Percentiles rank a stretch among this genome's conserved stretches.
These are phyloP conservation scores for Leccinum sublutescens DNA, from an alignment of 768 basidiomycete genomes.

Conservation along the genomic window DNA sequence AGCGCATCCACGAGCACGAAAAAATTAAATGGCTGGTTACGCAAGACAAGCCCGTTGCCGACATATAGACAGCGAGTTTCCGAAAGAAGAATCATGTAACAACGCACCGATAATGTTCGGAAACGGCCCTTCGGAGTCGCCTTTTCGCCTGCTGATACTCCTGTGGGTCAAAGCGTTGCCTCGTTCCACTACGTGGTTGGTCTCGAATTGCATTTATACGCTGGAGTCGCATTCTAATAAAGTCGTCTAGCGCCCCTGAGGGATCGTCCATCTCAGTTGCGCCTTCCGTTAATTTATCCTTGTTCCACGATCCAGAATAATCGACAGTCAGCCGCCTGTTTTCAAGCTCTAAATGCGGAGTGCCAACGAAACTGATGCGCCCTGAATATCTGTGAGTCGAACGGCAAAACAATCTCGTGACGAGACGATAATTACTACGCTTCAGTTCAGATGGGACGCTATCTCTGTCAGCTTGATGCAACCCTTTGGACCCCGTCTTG, in stretches of 20 bases:
- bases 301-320: neutral
- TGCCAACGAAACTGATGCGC: neutral
- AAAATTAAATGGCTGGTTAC: neutral
- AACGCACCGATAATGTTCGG: slow-evolving; percentile 77
- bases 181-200: neutral
- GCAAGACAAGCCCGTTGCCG: neutral
- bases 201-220: neutral
- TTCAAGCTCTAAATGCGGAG: neutral
- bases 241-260: neutral
- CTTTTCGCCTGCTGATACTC: slow-evolving; percentile 84
- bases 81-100: neutral
- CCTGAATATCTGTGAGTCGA: slow-evolving; percentile 1
- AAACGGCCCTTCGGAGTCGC: slow-evolving; percentile 76
- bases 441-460: slow-evolving; percentile 1
- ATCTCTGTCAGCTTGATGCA: neutral
- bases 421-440: slow-evolving; percentile 3
- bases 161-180: slow-evolving; percentile 54
- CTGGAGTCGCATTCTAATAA: neutral
- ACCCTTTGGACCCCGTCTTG: neutral
- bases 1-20: neutral
- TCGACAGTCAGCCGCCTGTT: neutral
- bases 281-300: neutral
- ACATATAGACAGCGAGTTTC: neutral
- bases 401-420: neutral
- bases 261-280: neutral